These are phyloP conservation scores for Papiliotrema laurentii DNA, from an alignment of 1,284 basidiomycete species.

Conservation along the genomic window DNA sequence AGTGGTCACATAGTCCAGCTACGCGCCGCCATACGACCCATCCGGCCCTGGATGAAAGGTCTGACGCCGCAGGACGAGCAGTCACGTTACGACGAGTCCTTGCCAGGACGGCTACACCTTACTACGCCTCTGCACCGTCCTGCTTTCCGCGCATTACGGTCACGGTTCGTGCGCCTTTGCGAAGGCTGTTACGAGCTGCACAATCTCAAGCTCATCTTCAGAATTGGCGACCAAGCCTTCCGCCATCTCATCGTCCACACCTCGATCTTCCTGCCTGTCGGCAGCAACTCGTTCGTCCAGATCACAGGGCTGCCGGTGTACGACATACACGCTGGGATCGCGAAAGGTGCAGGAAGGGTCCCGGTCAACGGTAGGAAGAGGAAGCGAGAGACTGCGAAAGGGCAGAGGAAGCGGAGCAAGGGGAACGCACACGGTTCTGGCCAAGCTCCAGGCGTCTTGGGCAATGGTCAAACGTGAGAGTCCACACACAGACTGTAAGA, in stretches of 20 bases:
- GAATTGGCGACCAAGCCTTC: conserved; percentile 48
- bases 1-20: background rate
- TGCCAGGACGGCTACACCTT: background rate
- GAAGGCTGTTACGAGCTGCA: background rate
- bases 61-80: background rate
- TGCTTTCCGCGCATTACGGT: background rate
- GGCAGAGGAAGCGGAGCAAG: conserved; percentile 3
- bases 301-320: conserved; percentile 48
- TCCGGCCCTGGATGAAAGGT: background rate
- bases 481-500: background rate
- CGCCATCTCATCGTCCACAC: conserved; percentile 47
- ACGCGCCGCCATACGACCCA: background rate
- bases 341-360: background rate
- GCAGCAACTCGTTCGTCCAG: conserved; percentile 51
- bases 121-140: too few species aligned
- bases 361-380: conserved; percentile 5
- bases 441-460: background rate
- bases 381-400: conserved; percentile 3
- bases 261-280: conserved; percentile 48
- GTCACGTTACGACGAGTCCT: background rate
- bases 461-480: background rate
- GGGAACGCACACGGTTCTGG: background rate
- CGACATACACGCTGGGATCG: conserved; percentile 23
- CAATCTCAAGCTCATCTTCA: conserved; percentile 12
- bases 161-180: background rate